Percentiles rank a stretch among this genome's conserved stretches.
Conservation (phyloP, 2,329 filamentous ascomycete genomes). For the Curvularia verruculosa region DNA sequence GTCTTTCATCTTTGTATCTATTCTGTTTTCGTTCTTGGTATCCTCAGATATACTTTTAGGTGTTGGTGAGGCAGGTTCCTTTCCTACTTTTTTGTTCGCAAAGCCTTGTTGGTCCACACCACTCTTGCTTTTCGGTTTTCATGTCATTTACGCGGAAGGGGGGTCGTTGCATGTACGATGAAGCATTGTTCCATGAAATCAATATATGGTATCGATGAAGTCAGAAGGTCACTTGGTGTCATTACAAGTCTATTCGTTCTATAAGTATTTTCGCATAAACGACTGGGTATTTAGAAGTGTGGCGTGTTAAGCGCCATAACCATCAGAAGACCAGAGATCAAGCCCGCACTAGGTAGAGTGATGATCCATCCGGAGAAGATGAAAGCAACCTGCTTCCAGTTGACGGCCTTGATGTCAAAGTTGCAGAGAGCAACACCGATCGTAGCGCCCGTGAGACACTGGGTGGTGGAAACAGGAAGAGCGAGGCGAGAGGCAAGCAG, state of each 20-base stretch:
- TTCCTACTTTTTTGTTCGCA: not conserved
- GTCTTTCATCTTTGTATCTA: not conserved
- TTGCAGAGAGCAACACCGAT: constrained; percentile 40
- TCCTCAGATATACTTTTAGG: not conserved
- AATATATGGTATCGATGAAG: not conserved
- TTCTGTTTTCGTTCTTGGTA: not conserved
- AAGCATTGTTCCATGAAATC: not conserved
- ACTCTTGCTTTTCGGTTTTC: not conserved
- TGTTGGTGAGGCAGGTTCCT: not conserved
- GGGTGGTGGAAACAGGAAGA: constrained; percentile 68
- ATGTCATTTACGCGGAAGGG: not conserved
- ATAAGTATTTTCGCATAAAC: not conserved
- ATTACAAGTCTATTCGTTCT: not conserved
- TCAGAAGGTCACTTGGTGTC: not conserved
- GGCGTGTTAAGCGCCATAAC: constrained; percentile 53
- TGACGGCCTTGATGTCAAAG: constrained; percentile 49
- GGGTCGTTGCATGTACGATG: not conserved
- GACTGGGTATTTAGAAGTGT: constrained; percentile 35
- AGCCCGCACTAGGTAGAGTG: constrained; percentile 51
- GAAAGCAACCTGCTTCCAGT: constrained; percentile 51
- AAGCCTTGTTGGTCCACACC: not conserved
- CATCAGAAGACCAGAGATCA: constrained; percentile 50
- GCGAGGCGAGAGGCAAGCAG: constrained; percentile 66
- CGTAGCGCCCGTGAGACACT: constrained; percentile 54
- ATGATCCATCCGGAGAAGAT: constrained; percentile 54